These are phyloP conservation scores for Ceratocystis alfenasii DNA, from an alignment of 2,329 filamentous ascomycete genomes.

Conservation along the genomic window DNA sequence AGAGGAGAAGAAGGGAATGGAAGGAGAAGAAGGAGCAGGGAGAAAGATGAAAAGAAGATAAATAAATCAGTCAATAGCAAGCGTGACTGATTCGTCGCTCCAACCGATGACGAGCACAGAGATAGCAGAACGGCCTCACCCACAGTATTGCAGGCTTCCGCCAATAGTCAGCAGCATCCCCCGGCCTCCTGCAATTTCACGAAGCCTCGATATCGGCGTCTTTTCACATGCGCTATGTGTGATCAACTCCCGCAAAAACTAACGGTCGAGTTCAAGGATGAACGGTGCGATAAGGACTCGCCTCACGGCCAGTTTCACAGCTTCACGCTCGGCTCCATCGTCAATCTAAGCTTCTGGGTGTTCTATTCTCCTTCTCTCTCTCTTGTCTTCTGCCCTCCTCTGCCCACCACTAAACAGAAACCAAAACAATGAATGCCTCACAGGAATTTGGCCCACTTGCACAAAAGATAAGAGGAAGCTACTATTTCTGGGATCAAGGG, in stretches of 20 bases:
- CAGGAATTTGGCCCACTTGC: not conserved
- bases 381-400: not conserved
- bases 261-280: constrained; percentile 7
- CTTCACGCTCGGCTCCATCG: not conserved
- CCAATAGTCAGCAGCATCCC: not conserved
- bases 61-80: not conserved
- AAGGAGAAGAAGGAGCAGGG: too few relatives aligned
- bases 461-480: constrained; percentile 10
- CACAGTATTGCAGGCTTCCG: not conserved
- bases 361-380: too few relatives aligned
- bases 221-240: not conserved
- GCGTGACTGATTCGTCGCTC: not conserved
- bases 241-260: constrained; percentile 1
- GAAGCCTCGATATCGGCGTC: not conserved
- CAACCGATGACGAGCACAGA: not conserved
- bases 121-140: not conserved
- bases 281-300: not conserved
- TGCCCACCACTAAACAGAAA: not conserved
- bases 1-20: too few relatives aligned
- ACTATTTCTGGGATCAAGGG: not conserved
- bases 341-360: not conserved
- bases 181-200: constrained; percentile 1
- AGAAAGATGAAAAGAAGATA: too few relatives aligned
- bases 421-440: not conserved
- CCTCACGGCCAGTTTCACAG: not conserved